A percentile compares a stretch with the other conserved stretches of the same genome.
Evolutionary conservation across 73 alveolate genomes (phyloP).

Genomic region (Halteria grandinella): DNA sequence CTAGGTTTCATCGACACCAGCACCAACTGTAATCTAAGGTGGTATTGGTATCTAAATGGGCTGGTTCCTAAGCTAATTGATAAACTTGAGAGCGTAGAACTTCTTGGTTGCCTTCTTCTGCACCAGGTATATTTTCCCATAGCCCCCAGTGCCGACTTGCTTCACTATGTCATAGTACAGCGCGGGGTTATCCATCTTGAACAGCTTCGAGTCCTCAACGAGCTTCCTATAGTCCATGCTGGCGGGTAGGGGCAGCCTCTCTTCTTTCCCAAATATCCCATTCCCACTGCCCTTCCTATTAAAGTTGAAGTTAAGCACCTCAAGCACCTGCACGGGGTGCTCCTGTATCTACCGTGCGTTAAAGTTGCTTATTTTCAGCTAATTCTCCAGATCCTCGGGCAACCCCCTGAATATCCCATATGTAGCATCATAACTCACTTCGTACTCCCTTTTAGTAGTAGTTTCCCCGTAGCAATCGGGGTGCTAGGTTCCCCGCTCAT

Average conservation of each 20-base stretch:
- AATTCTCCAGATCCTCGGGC: constrained; percentile 22
- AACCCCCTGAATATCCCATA: constrained; percentile 17
- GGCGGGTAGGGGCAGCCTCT: neutral
- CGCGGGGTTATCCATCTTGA: constrained; percentile 48
- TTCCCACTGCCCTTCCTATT: too few species aligned
- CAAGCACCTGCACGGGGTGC: constrained; percentile 21
- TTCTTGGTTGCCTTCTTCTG: constrained; percentile 5
- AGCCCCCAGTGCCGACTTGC: constrained; percentile 52
- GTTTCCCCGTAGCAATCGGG: neutral
- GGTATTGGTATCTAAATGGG: too few species aligned
- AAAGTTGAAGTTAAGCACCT: constrained; percentile 16
- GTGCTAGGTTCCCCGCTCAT: neutral
- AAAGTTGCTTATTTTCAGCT: neutral
- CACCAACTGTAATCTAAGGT: too few species aligned
- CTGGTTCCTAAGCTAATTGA: neutral
- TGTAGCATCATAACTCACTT: neutral
- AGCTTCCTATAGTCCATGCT: neutral
- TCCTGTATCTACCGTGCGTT: neutral
- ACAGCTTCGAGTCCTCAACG: constrained; percentile 32
- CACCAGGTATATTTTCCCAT: constrained; percentile 54
- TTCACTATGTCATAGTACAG: constrained; percentile 36
- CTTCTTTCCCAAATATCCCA: neutral
- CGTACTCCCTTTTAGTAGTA: neutral
- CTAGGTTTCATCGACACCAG: too few species aligned
- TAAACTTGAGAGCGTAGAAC: constrained; percentile 46